These are phyloP conservation scores for Xylaria flabelliformis DNA, from an alignment of 495 filamentous ascomycete genomes.

Conservation along the genomic window DNA sequence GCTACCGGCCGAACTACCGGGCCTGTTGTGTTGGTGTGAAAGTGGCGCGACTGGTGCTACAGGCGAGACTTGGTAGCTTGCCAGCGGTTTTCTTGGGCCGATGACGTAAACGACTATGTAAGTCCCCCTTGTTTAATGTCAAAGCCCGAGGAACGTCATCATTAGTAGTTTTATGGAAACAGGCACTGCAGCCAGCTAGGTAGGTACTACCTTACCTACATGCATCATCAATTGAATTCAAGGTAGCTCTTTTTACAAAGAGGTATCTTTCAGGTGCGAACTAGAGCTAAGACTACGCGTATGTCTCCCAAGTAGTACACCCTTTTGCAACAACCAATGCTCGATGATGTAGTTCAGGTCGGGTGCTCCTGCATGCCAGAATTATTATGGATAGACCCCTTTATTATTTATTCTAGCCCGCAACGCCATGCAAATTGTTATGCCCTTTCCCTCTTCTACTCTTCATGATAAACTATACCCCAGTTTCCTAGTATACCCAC, in stretches of 20 bases:
- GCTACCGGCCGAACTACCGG: no score
- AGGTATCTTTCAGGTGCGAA: neutral
- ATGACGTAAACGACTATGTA: constrained; percentile 22
- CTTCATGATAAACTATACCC: neutral
- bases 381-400: neutral
- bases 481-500: constrained; percentile 20
- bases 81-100: neutral
- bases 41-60: no score
- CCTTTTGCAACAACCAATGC: neutral
- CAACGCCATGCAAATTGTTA: neutral
- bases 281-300: neutral
- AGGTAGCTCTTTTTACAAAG: neutral
- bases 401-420: constrained; percentile 1
- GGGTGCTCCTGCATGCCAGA: neutral
- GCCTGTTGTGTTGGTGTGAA: no score
- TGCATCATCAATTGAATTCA: neutral
- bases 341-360: neutral
- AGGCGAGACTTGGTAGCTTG: no score
- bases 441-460: neutral
- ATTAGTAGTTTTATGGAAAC: neutral
- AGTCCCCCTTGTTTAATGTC: neutral
- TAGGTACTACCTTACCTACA: neutral
- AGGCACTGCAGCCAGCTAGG: neutral
- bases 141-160: constrained; percentile 26
- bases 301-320: neutral